These are phyloP conservation scores for Neckera pumila DNA, from an alignment of 225 moss, liverwort and hornwort species.

Conservation along the genomic window DNA sequence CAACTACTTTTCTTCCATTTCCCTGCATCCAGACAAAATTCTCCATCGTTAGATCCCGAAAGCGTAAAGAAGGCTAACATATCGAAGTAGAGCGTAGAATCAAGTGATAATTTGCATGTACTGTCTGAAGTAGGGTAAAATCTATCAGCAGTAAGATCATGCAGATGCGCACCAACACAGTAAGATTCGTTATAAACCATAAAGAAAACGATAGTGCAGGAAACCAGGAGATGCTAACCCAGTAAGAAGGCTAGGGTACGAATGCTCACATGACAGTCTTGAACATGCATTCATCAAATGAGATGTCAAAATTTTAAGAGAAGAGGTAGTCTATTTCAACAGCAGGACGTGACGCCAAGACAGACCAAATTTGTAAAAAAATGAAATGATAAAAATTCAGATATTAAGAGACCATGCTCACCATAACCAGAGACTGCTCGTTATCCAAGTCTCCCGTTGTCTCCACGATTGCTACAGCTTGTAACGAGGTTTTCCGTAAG, in stretches of 20 bases:
- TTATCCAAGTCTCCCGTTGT: slow-evolving; percentile 16
- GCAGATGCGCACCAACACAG: background rate
- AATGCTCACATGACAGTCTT: background rate
- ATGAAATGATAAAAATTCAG: background rate
- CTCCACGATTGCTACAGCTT: slow-evolving; percentile 89
- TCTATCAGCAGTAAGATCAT: background rate
- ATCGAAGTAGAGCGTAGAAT: background rate
- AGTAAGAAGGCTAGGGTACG: background rate
- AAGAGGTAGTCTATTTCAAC: background rate
- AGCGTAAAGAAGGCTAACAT: background rate
- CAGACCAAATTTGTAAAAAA: background rate
- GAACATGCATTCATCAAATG: background rate
- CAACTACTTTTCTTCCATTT: slow-evolving; percentile 69
- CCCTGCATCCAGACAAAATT: slow-evolving; percentile 27
- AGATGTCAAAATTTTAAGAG: background rate
- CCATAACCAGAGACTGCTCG: slow-evolving; percentile 48
- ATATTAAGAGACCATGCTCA: slow-evolving; percentile 4
- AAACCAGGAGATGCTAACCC: background rate
- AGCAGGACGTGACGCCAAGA: background rate
- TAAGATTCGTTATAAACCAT: background rate
- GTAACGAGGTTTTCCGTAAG: slow-evolving; percentile 55
- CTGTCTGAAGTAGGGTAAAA: background rate
- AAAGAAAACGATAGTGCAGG: background rate
- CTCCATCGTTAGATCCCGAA: background rate
- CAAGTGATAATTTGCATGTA: background rate